Evolutionary conservation across 2,329 filamentous ascomycete species (phyloP).

Genomic region (Ophiocordyceps camponoti-rufipedis): DNA sequence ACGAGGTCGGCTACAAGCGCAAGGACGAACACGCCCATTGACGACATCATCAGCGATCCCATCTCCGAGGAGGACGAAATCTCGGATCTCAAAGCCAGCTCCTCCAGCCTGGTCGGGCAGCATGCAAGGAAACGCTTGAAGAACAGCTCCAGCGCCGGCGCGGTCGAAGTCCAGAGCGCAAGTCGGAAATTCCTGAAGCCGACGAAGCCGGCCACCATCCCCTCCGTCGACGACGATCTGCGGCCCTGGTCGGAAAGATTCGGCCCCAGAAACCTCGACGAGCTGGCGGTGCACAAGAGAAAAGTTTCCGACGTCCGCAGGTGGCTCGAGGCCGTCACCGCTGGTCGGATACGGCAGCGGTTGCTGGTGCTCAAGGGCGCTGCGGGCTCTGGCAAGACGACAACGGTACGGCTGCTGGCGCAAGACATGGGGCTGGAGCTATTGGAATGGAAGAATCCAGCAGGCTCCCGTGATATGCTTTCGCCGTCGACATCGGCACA

Average conservation of each 20-base stretch:
- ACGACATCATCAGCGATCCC: constrained; percentile 34
- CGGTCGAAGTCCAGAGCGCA: constrained; percentile 10
- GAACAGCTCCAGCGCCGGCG: constrained; percentile 11
- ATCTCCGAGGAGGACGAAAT: constrained; percentile 45
- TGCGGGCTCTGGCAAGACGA: constrained; percentile 85
- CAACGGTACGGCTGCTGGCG: constrained; percentile 62
- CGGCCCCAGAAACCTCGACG: constrained; percentile 54
- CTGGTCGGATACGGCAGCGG: constrained; percentile 46
- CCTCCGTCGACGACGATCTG: constrained; percentile 26
- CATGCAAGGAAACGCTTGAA: constrained; percentile 35
- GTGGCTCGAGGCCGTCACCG: constrained; percentile 64
- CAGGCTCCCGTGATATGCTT: constrained; percentile 37
- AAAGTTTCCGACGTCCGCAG: constrained; percentile 73
- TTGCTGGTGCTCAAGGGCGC: constrained; percentile 76
- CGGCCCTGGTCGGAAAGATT: constrained; percentile 83
- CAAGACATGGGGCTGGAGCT: constrained; percentile 60
- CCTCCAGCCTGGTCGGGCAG: constrained; percentile 35
- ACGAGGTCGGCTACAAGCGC: constrained; percentile 14
- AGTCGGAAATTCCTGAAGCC: constrained; percentile 36
- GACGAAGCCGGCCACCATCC: constrained; percentile 10
- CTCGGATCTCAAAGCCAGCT: constrained; percentile 27
- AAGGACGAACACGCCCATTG: constrained; percentile 10
- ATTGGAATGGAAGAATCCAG: constrained; percentile 81
- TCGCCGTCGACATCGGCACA: constrained; percentile 56
- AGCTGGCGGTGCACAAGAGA: constrained; percentile 85